These are phyloP conservation scores for Ophiostoma novo-ulmi DNA, from an alignment of 2,329 filamentous ascomycete species.

Conservation along the genomic window DNA sequence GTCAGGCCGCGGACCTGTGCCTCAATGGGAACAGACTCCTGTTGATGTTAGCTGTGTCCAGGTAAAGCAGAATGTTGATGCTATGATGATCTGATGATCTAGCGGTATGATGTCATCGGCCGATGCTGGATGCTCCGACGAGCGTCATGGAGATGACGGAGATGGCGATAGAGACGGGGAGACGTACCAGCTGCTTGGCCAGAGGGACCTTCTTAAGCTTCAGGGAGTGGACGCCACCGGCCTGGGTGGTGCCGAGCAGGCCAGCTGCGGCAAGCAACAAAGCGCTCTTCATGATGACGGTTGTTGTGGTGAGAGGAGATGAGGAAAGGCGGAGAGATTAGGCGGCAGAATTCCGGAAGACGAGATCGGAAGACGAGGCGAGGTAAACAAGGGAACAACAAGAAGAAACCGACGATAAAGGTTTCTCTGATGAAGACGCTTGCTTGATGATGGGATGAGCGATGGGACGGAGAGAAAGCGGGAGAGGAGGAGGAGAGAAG, in stretches of 20 bases:
- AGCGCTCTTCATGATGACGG: slow-evolving; percentile 74
- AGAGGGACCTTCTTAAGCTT: slow-evolving; percentile 96
- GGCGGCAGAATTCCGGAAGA: slow-evolving; percentile 1
- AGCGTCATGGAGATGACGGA: not conserved
- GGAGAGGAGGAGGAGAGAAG: not conserved
- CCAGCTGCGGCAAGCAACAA: slow-evolving; percentile 66
- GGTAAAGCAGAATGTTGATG: not conserved
- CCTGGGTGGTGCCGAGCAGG: slow-evolving; percentile 76
- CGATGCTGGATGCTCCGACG: not conserved
- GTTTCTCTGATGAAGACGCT: not conserved
- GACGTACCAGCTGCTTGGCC: slow-evolving; percentile 79
- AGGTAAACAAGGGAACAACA: slow-evolving; percentile 13
- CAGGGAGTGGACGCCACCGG: slow-evolving; percentile 80
- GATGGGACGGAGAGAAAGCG: not conserved
- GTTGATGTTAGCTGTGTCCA: slow-evolving; percentile 8
- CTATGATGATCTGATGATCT: not conserved
- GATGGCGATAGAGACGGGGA: not conserved
- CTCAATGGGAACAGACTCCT: slow-evolving; percentile 75
- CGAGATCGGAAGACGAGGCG: slow-evolving; percentile 9
- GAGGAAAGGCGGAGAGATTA: not conserved
- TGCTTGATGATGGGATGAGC: not conserved
- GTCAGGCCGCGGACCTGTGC: slow-evolving; percentile 75
- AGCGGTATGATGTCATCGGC: slow-evolving; percentile 10
- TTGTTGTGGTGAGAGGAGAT: slow-evolving; percentile 11
- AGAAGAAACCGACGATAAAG: not conserved